Base-by-base conservation (phyloP, 768 basidiomycete genomes). In the Phallus indusiatus region DNA sequence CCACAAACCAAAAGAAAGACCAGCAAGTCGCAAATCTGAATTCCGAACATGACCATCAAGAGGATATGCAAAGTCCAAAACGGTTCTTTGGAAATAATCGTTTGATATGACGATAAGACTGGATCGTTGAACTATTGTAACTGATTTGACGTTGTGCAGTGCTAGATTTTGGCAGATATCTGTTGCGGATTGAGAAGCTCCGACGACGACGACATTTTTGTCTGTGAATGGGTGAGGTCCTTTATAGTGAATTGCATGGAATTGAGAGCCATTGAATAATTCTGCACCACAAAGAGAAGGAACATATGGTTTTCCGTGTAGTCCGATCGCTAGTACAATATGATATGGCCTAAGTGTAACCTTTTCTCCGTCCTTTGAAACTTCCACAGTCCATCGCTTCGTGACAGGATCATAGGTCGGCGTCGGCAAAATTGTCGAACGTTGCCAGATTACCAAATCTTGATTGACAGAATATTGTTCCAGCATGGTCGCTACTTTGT, bases 401-500 rank as follows among this genome's bases (percentile, higher is more conserved):
- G 62, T 58, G 3, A 33, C 28, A 20, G 56, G 21, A 63, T 77
- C 68, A 62, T 75, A 78, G 17, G 22, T 62, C 2, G 76, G 72
- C 9, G 58, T 61, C 0, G 74, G 70, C 1, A 71, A 55, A 5
- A 72, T 64, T 12, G 63, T 63, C 5, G 75, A 69, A 35, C 67
- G 67, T 11, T 71, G 76, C 78, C 78, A 80, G 2, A 78, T 69
- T 10, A 72, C 65, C 14, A 79, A 66, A 55, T 79, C 78, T 60
- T 76, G 76, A 5, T 68, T 64, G 6, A 63, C 54, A 0, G 67
- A 73, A 59, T 79, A 78, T 20, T 72, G 68, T 62, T 78, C 75
- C 14, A 79, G 56, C 75, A 75, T 78, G 63, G 74, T 68, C 0
- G 75, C 78, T 8, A 78, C 47, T 61, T 77, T 78, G 58, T 73